Evolutionary conservation across 805 yeast species (phyloP), one percentile per base, ranked within the genome.

Genomic region (Tetrapisispora nanseiensis): DNA sequence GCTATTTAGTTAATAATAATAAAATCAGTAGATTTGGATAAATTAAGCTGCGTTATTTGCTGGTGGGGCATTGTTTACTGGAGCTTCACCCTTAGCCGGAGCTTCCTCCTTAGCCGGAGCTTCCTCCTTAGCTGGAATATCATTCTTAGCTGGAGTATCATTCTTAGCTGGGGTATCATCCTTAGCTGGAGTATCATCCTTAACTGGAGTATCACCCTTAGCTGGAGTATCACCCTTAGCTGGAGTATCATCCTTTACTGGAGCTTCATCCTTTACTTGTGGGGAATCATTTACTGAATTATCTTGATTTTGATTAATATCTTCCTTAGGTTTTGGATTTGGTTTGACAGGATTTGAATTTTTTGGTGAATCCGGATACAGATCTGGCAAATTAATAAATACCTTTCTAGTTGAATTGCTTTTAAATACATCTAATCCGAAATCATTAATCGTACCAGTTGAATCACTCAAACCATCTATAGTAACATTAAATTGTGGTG

Each of bases 401-500:
- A 57, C 87, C 86, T 6, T 64, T 79, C 0, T 55, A 82, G 31
- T 57, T 75, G 27, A 65, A 83, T 36, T 85, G 80, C 38, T 70
- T 80, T n/a, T 40, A 18, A 40, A 40, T 6, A 40, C 29, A 28
- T 33, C 35, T 24, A 33, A 10, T 27, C 42, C 42, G 12, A 28
- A 16, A 7, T 28, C 22, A 27, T 40, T 33, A 4, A 40, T 26
- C n/a, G 24, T 33, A 3, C 6, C 15, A n/a, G n/a, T 33, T 16
- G 5, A 15, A 28, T 30, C 23, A 28, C 10, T 21, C 20, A 35
- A 16, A 7, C 30, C 38, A 11, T 15, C 13, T 3, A 35, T 23
- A 4, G 4, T n/a, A 13, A 31, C 12, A 24, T 39, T 22, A n/a
- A 38, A 32, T 19, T 31, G 27, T 7, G 32, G 27, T 7, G 26